Base-by-base conservation (phyloP, 1,284 basidiomycete species). In the Spongiforma sp. region DNA sequence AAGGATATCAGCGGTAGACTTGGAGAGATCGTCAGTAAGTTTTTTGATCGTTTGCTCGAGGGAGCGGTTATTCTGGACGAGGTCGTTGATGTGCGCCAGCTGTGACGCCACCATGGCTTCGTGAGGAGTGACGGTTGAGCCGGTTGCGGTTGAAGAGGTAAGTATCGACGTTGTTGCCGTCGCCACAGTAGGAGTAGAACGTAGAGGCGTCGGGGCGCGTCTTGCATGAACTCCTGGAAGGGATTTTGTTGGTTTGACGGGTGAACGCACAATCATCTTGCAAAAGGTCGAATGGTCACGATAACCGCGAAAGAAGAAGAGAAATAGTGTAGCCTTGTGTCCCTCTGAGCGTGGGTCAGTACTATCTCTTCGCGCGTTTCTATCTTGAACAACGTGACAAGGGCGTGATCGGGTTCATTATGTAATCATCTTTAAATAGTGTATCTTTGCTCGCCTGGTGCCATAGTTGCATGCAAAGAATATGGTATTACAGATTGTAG, bases 1-100 rank as follows among this genome's bases (percentile, higher is more conserved):
- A 17, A n/a, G 28, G 24, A 65, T 39, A 30, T 77, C 71, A 15
- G 69, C 52, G 8, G 62, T 34, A 33, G 67, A 74, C 59, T 80
- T 82, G 41, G 79, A 75, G 39, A 86, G 67, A 57, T 85, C 81
- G 26, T 83, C 82, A 9, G 77, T 69, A n/a, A 88, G 79, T 55
- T 82, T 84, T 68, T 83, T 83, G 71, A 83, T 82, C 2, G 82
- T 83, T 64, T 87, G 83, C 64, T 90, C 88, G 60, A 89, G 81
- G 1, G 83, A 84, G 34, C 85, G 84, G 72, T 86, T 89, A 65
- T 85, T 81, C 67, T 87, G 83, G 5, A 90, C 87, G 58, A 91
- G 83, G 56, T 91, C 88, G 60, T 86, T 82, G 61, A 91, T 89
- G 70, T 90, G 89, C 8, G 81, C 76, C 63, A 87, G 87, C 71